Evolutionary conservation across 129 eudicot species (phyloP).

Genomic region (Saussurea involucrata): DNA sequence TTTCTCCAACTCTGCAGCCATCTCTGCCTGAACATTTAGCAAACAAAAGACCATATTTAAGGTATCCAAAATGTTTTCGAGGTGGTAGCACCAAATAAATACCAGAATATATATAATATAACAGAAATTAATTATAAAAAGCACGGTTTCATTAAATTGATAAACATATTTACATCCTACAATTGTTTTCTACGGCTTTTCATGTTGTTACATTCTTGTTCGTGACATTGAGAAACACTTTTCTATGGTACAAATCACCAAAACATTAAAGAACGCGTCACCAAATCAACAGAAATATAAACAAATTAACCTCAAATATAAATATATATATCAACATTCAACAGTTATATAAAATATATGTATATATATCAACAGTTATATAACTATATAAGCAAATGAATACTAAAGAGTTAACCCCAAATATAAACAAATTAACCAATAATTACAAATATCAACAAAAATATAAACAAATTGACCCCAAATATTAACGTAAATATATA

Average conservation of each 20-base stretch:
- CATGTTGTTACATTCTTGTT: background rate
- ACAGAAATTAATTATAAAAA: background rate
- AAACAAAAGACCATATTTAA: background rate
- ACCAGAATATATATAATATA: background rate
- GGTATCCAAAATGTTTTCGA: background rate
- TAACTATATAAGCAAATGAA: background rate
- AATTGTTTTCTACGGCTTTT: background rate
- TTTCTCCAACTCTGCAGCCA: slow-evolving; percentile 57
- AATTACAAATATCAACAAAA: background rate
- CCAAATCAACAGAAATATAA: background rate
- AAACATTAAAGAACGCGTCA: background rate
- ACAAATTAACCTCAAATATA: background rate
- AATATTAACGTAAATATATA: background rate
- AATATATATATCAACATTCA: too few relatives aligned
- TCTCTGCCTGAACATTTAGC: slow-evolving; percentile 36
- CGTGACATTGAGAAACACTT: background rate
- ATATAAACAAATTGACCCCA: background rate
- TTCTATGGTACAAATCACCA: background rate
- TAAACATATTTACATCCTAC: too few relatives aligned
- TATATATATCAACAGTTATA: too few relatives aligned
- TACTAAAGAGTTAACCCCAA: background rate
- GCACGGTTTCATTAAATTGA: background rate
- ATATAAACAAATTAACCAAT: background rate
- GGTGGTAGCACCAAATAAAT: background rate
- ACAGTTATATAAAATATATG: too few relatives aligned